Base-by-base conservation (phyloP, 2,329 filamentous ascomycete genomes). In the Arthroderma sp. region DNA sequence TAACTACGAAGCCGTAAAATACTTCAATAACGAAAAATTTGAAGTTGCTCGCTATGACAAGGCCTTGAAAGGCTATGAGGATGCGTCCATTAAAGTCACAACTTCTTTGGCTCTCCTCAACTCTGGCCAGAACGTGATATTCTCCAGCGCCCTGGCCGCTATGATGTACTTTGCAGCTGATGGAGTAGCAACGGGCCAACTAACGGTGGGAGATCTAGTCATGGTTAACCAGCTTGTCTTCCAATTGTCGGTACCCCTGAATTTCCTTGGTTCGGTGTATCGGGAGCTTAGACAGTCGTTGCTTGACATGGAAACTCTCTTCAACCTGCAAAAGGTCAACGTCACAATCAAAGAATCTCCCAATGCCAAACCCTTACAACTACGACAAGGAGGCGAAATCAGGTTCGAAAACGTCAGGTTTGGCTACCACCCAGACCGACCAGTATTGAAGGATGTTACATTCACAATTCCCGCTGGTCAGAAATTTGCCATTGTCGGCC, bases 201-300 rank as follows among this genome's bases (percentile, higher is more conserved):
- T 98, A 56, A 95, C 89, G 0, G 88, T 98, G 9, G 91, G 91
- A 47, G 93, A 98, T 60, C 73, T 98, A 30, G 91, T 98, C 59
- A 93, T 98, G 86, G 86, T 98, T 54, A 98, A 98, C 63, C 91
- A 96, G 69, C 80, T 98, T 11, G 88, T 98, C 48, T 98, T 98
- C 67, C 91, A 98, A 66, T 80, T 98, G 4, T 95, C 87, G 0
- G 86, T 98, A 3, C 91, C 91, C 0, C 75, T 98, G 48, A 98
- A 98, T 71, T 98, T 98, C 65, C 72, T 98, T 3, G 91, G 91
- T n/a, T 94, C 87, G 9, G 89, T 98, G 8, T 98, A 98, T 62
- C 83, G 91, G 54, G 91, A 98, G 66, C 74, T 98, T 44, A 77
- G 91, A 45, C 91, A 98, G 67, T 94, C 86, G 22, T 72, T 98